Base-by-base conservation (phyloP, 768 basidiomycete species). In the Mrakia gelida region DNA sequence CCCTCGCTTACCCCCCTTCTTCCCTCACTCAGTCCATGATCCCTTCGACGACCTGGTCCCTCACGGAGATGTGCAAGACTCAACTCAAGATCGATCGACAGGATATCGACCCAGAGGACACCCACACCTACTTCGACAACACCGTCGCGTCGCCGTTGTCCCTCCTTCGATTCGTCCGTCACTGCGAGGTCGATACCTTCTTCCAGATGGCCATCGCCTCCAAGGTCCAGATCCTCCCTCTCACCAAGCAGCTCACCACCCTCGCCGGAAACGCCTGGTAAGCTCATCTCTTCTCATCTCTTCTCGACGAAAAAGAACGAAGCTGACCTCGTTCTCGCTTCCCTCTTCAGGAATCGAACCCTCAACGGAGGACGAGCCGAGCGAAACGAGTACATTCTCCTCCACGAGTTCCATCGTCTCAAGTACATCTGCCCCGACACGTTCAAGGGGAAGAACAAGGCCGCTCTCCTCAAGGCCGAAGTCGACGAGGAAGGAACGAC, bases 371-470 rank as follows among this genome's bases (percentile, higher is more conserved):
- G 95, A 81, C 94, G 97, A 75, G 97, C 97, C 0, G 97, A 98
- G 82, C 93, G 97, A 38, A 99, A 98, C 84, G 97, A 98, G 84
- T 99, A 95, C 87, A 98, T 99, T 89, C 86, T 99, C 62, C 87
- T 99, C 26, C 97, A 99, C 84, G 95, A 98, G 84, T 99, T 99
- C 86, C 95, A 99, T 83, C 89, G 91, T 21, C 88, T 95, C 63
- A 98, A 98, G 84, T 98, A 95, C 82, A 90, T 99, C 80, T 94
- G 94, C 80, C 97, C 97, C 0, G 97, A 99, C 87, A 98, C 98
- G 84, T 78, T 83, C 75, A 70, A 80, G 34, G 87, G 88, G 0
- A 89, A 87, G 85, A 82, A 83, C 26, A 88, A 88, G 76, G 81
- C 81, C 67, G 81, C 79, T 23, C 4, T 79, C 41, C 30, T 79